These are phyloP conservation scores for Wickerhamomyces sp. DNA, from an alignment of 1,139 yeast species.

Conservation along the genomic window DNA sequence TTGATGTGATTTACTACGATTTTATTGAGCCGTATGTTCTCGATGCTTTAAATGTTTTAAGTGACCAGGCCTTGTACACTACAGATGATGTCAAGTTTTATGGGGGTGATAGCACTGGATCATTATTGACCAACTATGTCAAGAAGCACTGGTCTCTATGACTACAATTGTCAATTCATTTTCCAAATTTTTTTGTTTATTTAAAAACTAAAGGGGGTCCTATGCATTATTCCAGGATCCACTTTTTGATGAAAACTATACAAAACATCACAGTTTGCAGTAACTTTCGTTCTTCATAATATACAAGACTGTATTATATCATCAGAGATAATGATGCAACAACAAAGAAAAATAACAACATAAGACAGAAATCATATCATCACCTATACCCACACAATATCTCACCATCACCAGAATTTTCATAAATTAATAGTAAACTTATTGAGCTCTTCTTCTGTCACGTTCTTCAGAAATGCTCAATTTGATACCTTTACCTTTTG, in stretches of 20 bases:
- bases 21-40: constrained; percentile 63
- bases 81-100: constrained; percentile 33
- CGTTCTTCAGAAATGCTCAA: constrained; percentile 98
- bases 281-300: constrained; percentile 1
- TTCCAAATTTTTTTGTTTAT: constrained; percentile 76
- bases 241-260: background rate
- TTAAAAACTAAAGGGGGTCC: constrained; percentile 59
- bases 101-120: constrained; percentile 49
- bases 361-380: constrained; percentile 33
- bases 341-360: constrained; percentile 3
- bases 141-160: constrained; percentile 36
- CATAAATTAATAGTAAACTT: constrained; percentile 14
- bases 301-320: constrained; percentile 7
- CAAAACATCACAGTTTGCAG: background rate
- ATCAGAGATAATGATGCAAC: constrained; percentile 3
- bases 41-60: constrained; percentile 44
- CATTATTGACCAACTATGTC: constrained; percentile 40
- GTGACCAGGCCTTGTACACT: constrained; percentile 17
- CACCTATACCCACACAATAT: background rate
- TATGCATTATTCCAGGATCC: background rate
- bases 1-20: constrained; percentile 71
- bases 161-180: background rate
- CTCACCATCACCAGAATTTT: background rate
- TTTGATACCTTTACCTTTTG: constrained; percentile 99
- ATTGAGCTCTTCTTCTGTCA: constrained; percentile 94